phyloP scores from a whole-genome alignment of 129 eudicot species.

The Apium graveolens region DNA sequence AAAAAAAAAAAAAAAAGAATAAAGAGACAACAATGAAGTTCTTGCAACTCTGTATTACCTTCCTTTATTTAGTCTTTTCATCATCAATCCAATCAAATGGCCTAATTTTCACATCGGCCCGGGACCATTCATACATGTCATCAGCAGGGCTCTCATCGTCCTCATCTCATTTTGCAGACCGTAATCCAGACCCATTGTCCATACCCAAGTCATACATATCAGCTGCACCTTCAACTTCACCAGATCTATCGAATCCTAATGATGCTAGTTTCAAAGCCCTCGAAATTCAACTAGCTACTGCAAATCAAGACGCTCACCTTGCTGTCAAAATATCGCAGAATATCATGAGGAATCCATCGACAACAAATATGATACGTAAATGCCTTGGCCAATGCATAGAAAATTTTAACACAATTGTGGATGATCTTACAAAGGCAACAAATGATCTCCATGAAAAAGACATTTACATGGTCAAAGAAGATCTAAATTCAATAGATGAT shows the following conservation, averaged over 20 bases:
- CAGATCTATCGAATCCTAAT: not conserved
- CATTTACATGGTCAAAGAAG: not conserved
- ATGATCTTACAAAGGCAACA: slow-evolving; percentile 4
- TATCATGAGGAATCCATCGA: not conserved
- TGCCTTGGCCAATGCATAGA: slow-evolving; percentile 4
- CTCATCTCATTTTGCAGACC: not conserved
- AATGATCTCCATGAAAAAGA: slow-evolving; percentile 8
- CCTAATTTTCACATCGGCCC: not conserved
- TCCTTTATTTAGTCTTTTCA: not conserved
- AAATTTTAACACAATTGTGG: not conserved
- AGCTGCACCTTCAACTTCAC: slow-evolving; percentile 1
- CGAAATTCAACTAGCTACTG: not conserved
- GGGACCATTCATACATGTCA: not conserved
- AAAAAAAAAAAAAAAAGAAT: too few species aligned
- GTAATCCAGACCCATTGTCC: not conserved
- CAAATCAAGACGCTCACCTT: not conserved
- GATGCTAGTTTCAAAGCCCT: not conserved
- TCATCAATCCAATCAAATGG: not conserved
- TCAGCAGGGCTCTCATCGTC: not conserved
- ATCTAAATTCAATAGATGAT: not conserved
- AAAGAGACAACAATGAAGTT: not conserved
- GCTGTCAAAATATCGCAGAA: not conserved
- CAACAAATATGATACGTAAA: not conserved
- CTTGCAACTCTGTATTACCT: not conserved
- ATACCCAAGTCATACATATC: not conserved